Conservation (phyloP, 2,329 filamentous ascomycete species). For the Camillea tinctor region DNA sequence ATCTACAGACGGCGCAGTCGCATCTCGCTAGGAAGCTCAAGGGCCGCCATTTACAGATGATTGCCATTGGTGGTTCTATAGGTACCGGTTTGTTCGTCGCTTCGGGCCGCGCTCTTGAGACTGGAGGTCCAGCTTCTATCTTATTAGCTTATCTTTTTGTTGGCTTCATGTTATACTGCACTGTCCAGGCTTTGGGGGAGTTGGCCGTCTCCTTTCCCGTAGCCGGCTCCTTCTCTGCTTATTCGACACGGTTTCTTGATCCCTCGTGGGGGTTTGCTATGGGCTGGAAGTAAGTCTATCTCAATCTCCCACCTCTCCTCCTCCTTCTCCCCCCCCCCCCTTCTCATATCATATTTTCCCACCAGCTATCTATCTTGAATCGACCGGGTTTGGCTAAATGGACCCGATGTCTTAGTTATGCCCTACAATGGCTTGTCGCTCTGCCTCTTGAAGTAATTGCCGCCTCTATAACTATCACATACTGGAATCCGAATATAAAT, state of each 20-base stretch:
- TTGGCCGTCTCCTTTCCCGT: conserved; percentile 88
- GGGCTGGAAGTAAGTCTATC: conserved; percentile 75
- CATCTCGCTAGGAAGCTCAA: conserved; percentile 76
- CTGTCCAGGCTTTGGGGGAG: conserved; percentile 87
- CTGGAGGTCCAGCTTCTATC: conserved; percentile 75
- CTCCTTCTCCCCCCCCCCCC: neutral
- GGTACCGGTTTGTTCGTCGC: conserved; percentile 86
- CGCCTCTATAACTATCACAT: conserved; percentile 78
- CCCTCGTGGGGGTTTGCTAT: conserved; percentile 94
- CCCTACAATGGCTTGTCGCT: conserved; percentile 81
- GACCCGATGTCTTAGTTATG: conserved; percentile 60
- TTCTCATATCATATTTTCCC: too few relatives aligned
- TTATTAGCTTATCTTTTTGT: conserved; percentile 77
- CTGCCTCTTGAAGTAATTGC: conserved; percentile 85
- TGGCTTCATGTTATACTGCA: conserved; percentile 86
- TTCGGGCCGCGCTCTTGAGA: conserved; percentile 67
- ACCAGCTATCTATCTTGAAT: neutral
- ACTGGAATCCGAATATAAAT: conserved; percentile 67
- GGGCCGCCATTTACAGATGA: conserved; percentile 90
- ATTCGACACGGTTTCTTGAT: conserved; percentile 88
- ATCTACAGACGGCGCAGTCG: conserved; percentile 73
- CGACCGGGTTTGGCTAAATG: neutral
- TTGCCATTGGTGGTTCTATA: conserved; percentile 91
- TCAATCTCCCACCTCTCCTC: neutral
- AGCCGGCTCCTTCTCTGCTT: conserved; percentile 87